These are phyloP conservation scores for Cystobasidium onofrii DNA, from an alignment of 768 basidiomycete species.

Conservation along the genomic window DNA sequence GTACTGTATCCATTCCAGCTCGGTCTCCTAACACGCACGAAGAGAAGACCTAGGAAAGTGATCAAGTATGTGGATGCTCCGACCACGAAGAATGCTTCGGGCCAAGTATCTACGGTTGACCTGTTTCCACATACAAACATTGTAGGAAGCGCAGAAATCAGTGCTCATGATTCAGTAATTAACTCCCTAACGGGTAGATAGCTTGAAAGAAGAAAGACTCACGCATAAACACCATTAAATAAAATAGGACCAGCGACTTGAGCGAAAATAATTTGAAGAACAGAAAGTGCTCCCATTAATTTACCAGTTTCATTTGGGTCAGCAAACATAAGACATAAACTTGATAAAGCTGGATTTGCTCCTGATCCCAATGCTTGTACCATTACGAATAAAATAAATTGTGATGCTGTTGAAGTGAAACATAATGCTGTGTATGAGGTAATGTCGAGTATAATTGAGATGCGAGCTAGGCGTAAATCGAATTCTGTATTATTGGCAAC, in stretches of 20 bases:
- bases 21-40: conserved; percentile 12
- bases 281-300: conserved; percentile 36
- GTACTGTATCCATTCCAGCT: conserved; percentile 17
- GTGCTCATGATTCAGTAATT: no score
- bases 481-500: no score
- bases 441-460: conserved; percentile 35
- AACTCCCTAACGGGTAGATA: no score
- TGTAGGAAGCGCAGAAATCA: no score
- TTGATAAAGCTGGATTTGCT: conserved; percentile 36
- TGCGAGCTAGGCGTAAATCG: conserved; percentile 39
- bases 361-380: conserved; percentile 37
- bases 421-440: conserved; percentile 33
- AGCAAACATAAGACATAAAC: conserved; percentile 39
- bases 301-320: conserved; percentile 37
- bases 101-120: conserved; percentile 15
- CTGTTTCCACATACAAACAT: no score
- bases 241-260: conserved; percentile 39
- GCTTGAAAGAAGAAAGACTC: no score
- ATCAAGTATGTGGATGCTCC: neutral
- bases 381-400: conserved; percentile 35
- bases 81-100: conserved; percentile 24
- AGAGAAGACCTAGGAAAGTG: neutral
- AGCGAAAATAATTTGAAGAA: conserved; percentile 33
- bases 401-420: conserved; percentile 24
- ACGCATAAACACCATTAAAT: conserved; percentile 24